Conservation (phyloP, 805 yeast genomes). For the Yarrowia osloensis region DNA sequence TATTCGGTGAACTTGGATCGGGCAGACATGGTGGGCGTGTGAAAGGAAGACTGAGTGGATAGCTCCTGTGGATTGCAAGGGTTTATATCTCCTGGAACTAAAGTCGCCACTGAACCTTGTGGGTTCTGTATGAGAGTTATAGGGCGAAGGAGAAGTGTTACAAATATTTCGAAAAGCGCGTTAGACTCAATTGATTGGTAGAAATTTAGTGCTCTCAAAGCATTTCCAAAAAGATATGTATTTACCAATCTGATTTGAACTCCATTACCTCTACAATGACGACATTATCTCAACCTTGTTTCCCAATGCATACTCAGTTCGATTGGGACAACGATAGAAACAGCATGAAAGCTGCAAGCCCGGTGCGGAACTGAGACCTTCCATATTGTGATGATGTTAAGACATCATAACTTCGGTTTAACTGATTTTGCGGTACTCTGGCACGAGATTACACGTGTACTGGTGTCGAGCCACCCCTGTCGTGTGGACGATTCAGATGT, state of each 20-base stretch:
- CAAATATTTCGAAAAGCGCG: background rate
- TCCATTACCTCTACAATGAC: background rate
- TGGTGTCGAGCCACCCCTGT: too few relatives aligned
- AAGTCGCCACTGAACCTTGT: constrained; percentile 19
- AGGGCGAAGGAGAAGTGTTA: background rate
- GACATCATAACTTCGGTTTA: background rate
- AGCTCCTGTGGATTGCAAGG: background rate
- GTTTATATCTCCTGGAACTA: background rate
- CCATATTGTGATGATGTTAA: background rate
- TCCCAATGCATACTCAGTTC: background rate
- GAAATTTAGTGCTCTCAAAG: too few relatives aligned
- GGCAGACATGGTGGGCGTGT: background rate
- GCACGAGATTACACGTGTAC: too few relatives aligned
- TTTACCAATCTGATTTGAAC: too few relatives aligned
- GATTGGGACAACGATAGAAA: background rate
- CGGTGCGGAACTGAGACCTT: background rate
- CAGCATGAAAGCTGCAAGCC: background rate
- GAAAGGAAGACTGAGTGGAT: background rate
- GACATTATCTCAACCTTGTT: constrained; percentile 6
- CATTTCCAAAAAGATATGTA: too few relatives aligned
- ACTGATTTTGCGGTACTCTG: too few relatives aligned
- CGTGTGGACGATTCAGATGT: background rate
- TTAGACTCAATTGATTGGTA: background rate
- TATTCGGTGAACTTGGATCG: constrained; percentile 22
- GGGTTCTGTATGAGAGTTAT: background rate